phyloP scores from a whole-genome alignment of 2,329 filamentous ascomycete species.

The Diaporthe ampelina region DNA sequence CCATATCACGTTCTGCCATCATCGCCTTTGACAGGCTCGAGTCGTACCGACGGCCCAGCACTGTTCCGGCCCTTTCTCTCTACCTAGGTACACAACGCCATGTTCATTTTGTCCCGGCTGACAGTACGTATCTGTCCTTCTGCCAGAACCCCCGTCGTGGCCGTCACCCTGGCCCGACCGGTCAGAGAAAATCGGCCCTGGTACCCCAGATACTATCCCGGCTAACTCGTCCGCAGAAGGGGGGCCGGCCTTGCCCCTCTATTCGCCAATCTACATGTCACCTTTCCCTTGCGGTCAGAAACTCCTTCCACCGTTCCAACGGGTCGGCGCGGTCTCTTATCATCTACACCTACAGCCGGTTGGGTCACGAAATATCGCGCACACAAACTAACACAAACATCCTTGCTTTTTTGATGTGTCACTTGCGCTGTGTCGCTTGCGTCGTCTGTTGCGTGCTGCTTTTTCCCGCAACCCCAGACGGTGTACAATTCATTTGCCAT shows the following conservation, averaged over 20 bases:
- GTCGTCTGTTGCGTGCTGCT: background rate
- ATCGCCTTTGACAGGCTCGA: constrained; percentile 36
- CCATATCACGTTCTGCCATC: constrained; percentile 34
- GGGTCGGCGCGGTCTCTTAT: constrained; percentile 22
- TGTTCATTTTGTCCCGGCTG: no score
- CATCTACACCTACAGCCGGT: constrained; percentile 17
- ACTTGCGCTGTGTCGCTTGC: constrained; percentile 31
- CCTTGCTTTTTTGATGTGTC: constrained; percentile 37
- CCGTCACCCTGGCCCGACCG: constrained; percentile 29
- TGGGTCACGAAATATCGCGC: constrained; percentile 1
- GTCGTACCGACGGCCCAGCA: background rate
- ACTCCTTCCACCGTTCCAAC: constrained; percentile 19
- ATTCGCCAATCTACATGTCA: constrained; percentile 18
- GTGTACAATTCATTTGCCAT: background rate
- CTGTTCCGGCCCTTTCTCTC: background rate
- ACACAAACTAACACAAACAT: background rate
- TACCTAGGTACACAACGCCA: background rate
- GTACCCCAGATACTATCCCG: constrained; percentile 18
- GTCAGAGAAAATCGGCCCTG: constrained; percentile 18
- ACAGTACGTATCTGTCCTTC: background rate
- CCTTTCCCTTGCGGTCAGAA: constrained; percentile 9
- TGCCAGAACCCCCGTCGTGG: background rate
- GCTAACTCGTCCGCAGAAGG: background rate
- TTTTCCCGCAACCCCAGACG: constrained; percentile 8
- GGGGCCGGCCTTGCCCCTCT: background rate